Percentiles rank a stretch among this genome's conserved stretches.
Evolutionary conservation across 2,329 filamentous ascomycete genomes (phyloP).

Genomic region (Leptodontidium sp.): DNA sequence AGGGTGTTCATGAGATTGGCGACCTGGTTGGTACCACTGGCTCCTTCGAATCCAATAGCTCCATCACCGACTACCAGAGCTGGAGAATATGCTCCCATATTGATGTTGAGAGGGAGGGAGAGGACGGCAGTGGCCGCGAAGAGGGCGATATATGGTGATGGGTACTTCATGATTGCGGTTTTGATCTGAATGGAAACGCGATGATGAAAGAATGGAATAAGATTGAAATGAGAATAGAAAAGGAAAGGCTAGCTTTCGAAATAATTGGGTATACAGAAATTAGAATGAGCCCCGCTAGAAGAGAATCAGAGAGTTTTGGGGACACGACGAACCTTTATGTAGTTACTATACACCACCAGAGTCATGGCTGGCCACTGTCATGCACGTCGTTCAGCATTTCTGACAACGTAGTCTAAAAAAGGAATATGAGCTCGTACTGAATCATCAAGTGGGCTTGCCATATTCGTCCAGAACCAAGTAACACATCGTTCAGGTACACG

Average conservation of each 20-base stretch:
- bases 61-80: slow-evolving; percentile 40
- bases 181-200: not conserved
- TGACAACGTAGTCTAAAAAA: not conserved
- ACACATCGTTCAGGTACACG: not conserved
- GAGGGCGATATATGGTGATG: slow-evolving; percentile 25
- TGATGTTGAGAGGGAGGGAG: slow-evolving; percentile 37
- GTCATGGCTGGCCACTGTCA: not conserved
- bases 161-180: slow-evolving; percentile 30
- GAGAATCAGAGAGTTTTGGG: slow-evolving; percentile 8
- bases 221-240: slow-evolving; percentile 8
- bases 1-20: slow-evolving; percentile 30
- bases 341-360: not conserved
- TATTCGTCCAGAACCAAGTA: slow-evolving; percentile 5
- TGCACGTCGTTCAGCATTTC: not conserved
- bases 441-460: not conserved
- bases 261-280: slow-evolving; percentile 10
- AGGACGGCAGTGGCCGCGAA: slow-evolving; percentile 27
- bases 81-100: slow-evolving; percentile 37
- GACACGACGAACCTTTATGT: slow-evolving; percentile 15
- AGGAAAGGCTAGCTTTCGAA: slow-evolving; percentile 18
- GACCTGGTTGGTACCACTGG: slow-evolving; percentile 18
- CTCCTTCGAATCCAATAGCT: slow-evolving; percentile 35
- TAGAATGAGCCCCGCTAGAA: slow-evolving; percentile 19
- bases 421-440: not conserved
- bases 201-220: not conserved